A percentile compares a stretch with the other conserved stretches of the same genome.
Conservation (phyloP, 208 protist genomes). For the Acanthamoeba lugdunensis region DNA sequence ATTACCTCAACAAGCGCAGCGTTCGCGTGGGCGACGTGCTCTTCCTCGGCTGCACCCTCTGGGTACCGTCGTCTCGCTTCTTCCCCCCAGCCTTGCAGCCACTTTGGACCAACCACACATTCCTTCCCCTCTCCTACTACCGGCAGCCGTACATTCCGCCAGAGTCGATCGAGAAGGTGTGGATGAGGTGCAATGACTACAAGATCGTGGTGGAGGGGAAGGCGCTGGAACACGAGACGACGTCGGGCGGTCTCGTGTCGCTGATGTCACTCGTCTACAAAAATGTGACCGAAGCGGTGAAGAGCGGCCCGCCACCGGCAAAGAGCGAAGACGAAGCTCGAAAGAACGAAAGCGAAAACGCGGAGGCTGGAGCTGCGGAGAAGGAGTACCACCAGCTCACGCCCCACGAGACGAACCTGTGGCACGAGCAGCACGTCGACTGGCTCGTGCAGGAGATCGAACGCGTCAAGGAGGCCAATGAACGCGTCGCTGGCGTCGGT, state of each 20-base stretch:
- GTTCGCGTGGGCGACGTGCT: not conserved
- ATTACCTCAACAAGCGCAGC: slow-evolving; percentile 47
- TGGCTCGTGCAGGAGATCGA: slow-evolving; percentile 41
- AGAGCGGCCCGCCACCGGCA: not conserved
- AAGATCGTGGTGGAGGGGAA: not conserved
- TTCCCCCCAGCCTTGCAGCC: not conserved
- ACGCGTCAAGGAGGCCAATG: not conserved
- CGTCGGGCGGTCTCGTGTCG: not conserved
- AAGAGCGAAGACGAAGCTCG: not conserved
- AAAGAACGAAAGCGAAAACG: not conserved
- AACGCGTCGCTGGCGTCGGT: not conserved
- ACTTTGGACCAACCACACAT: not conserved
- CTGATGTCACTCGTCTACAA: not conserved
- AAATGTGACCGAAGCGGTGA: not conserved
- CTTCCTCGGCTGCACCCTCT: slow-evolving; percentile 39
- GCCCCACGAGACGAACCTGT: slow-evolving; percentile 1
- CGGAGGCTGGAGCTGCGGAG: not conserved
- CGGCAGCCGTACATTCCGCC: slow-evolving; percentile 9
- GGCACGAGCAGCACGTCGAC: slow-evolving; percentile 33
- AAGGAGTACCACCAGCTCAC: not conserved
- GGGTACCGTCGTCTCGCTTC: not conserved
- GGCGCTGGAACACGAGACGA: not conserved
- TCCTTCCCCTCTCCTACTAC: no score
- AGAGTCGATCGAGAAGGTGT: slow-evolving; percentile 2
- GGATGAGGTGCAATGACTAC: slow-evolving; percentile 6